Percentiles rank a stretch among this genome's conserved stretches.
These are phyloP conservation scores for Pseudozyma sp. DNA, from an alignment of 1,284 basidiomycete species.

Conservation along the genomic window DNA sequence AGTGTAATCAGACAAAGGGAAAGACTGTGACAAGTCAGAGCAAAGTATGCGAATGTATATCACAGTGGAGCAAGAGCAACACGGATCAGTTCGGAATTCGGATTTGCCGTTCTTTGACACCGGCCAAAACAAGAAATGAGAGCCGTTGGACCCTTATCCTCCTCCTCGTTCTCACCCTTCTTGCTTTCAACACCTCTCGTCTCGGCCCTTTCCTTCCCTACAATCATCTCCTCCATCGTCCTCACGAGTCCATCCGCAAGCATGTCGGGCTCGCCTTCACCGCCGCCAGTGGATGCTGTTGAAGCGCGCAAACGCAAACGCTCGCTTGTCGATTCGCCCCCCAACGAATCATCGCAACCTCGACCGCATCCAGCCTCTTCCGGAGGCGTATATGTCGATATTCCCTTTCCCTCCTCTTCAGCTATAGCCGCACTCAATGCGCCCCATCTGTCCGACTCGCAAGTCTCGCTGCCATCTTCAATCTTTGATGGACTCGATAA, in stretches of 20 bases:
- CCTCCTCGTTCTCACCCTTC: not conserved
- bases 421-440: conserved; percentile 30
- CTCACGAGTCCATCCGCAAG: not conserved
- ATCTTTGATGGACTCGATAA: conserved; percentile 4
- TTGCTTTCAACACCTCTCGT: not conserved
- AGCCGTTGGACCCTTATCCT: conserved; percentile 23
- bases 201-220: not conserved
- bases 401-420: conserved; percentile 29
- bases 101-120: not conserved
- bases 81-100: conserved; percentile 13
- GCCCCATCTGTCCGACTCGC: conserved; percentile 19
- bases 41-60: too few species aligned
- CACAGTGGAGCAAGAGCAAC: too few species aligned
- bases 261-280: not conserved
- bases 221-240: not conserved
- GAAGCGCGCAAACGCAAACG: conserved; percentile 26
- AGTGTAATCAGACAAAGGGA: not conserved
- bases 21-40: not conserved
- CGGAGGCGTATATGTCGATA: conserved; percentile 16
- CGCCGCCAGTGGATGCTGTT: not conserved
- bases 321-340: not conserved
- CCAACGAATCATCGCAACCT: not conserved
- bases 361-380: not conserved
- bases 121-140: not conserved
- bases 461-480: conserved; percentile 17